phyloP scores from a whole-genome alignment of 2,329 filamentous ascomycete genomes.

The Aspergillus oerlinghausenensis region DNA sequence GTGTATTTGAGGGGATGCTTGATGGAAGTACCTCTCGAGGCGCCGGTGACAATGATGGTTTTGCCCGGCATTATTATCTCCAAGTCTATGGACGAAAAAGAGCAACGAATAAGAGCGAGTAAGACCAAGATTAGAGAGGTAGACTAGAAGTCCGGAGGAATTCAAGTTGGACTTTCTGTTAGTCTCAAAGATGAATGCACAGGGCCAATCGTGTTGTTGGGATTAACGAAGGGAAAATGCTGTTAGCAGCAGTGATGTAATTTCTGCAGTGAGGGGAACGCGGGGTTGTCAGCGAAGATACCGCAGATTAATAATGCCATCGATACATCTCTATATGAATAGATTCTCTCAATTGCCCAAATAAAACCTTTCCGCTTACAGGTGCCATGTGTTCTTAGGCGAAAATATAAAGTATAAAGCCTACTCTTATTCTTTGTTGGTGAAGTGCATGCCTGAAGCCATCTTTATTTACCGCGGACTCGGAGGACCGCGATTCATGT shows the following conservation, averaged over 20 bases:
- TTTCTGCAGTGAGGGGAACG: neutral
- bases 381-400: neutral
- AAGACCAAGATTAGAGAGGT: neutral
- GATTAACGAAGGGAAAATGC: neutral
- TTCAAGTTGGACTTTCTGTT: neutral
- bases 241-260: conserved; percentile 9
- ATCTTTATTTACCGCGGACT: neutral
- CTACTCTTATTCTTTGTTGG: neutral
- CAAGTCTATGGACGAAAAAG: neutral
- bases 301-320: neutral
- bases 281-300: neutral
- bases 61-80: conserved; percentile 48
- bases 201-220: neutral
- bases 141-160: conserved; percentile 1
- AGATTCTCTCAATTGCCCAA: neutral
- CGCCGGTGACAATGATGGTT: conserved; percentile 66
- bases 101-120: neutral
- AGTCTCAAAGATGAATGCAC: neutral
- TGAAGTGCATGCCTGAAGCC: neutral
- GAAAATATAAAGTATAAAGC: neutral
- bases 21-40: conserved; percentile 50
- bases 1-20: neutral
- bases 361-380: neutral
- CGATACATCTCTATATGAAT: neutral
- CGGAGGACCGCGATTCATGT: neutral